Conservation (phyloP, 768 basidiomycete genomes). For the Rossbeevera mucosa region DNA sequence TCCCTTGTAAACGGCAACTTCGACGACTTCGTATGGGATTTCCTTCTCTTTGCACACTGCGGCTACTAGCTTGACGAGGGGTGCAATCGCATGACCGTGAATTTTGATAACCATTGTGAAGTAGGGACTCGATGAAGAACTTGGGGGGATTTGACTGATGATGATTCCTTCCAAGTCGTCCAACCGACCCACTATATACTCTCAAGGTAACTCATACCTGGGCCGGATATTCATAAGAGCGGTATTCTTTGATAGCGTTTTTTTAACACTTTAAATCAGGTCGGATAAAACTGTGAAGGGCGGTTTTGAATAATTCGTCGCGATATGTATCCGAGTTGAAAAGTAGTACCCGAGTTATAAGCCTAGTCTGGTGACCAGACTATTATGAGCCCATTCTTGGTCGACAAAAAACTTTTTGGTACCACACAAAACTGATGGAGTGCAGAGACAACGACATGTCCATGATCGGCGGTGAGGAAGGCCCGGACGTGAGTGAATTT, state of each 20-base stretch:
- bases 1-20: slow-evolving; percentile 8
- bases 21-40: slow-evolving; percentile 36
- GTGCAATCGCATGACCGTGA: slow-evolving; percentile 35
- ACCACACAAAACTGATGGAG: no score
- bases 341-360: no score
- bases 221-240: not conserved
- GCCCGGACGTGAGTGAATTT: no score
- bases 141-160: not conserved
- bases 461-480: no score
- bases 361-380: no score
- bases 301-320: no score
- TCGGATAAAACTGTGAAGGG: not conserved
- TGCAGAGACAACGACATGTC: no score
- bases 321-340: no score
- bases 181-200: slow-evolving; percentile 2
- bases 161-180: not conserved
- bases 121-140: not conserved
- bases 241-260: not conserved
- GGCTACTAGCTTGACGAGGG: slow-evolving; percentile 39
- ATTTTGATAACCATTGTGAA: slow-evolving; percentile 42
- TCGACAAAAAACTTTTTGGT: no score
- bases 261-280: not conserved
- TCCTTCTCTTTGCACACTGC: slow-evolving; percentile 36
- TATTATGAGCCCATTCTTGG: no score
- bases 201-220: not conserved